Evolutionary conservation across 2,329 filamentous ascomycete genomes (phyloP), one percentile per base, ranked within the genome.

Genomic region (Curvularia sp.): DNA sequence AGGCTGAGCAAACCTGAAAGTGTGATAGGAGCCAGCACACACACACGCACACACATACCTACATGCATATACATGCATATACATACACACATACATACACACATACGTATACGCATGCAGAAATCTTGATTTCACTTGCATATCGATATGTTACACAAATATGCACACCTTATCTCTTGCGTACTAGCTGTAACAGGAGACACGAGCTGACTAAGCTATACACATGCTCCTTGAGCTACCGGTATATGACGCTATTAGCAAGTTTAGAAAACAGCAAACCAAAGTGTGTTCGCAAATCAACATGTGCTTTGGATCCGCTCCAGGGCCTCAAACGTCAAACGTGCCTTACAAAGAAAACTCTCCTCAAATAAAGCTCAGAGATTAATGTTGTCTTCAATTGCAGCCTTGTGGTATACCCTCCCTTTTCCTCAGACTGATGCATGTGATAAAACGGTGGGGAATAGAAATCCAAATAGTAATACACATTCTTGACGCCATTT

Each of bases 401-500:
- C 34, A 36, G 34, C 34, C 34, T 36, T 34, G 18, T 47, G 43
- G 43, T 47, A 47, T 47, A 47, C 32, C 12, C 27, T 32, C n/a
- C n/a, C 18, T 47, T 30, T 3, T 47, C 32, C 23, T 45, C 27
- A 8, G 27, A 47, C 27, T 21, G 10, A 32, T 47, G 43, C 28
- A 30, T 32, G 12, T 3, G 7, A 34, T 15, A 18, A 12, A 21
- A 46, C 5, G 7, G 10, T 13, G 10, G 25, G 15, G 13, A 18
- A 27, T 28, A 46, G 8, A 28, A 30, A 52, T 53, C 36, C 12
- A 18, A 38, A 57, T 54, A 45, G 10, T 54, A 9, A 39, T 57
- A 57, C 43, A 60, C 49, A 57, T 41, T 46, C 42, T 49, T 48
- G 43, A 57, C 57, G 53, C 60, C 60, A 28, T 27, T 34, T 9